Conservation (phyloP, 306 rosid genomes). For the Corylus avellana region DNA sequence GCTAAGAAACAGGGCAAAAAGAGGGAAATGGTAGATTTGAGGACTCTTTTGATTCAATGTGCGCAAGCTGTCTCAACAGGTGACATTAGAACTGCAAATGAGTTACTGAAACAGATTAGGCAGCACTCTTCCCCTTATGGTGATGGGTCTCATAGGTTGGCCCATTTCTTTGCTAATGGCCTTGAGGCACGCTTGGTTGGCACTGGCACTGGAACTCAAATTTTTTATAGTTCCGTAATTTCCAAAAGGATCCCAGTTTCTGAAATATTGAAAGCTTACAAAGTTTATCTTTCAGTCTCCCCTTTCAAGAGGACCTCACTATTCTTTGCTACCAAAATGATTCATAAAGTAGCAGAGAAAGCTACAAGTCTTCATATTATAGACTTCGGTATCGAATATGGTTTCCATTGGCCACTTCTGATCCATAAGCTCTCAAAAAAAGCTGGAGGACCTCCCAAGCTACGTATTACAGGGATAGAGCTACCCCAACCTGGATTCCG, state of each 20-base stretch:
- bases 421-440: constrained; percentile 49
- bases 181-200: constrained; percentile 59
- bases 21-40: constrained; percentile 54
- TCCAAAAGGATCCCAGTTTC: constrained; percentile 32
- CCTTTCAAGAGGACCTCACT: constrained; percentile 61
- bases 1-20: constrained; percentile 39
- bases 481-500: constrained; percentile 78
- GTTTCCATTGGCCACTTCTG: constrained; percentile 82
- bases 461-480: constrained; percentile 74
- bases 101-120: constrained; percentile 64
- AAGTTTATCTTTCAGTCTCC: constrained; percentile 42
- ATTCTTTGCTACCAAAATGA: constrained; percentile 38
- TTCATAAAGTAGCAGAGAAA: constrained; percentile 36
- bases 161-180: constrained; percentile 64
- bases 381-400: constrained; percentile 75
- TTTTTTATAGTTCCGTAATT: constrained; percentile 15
- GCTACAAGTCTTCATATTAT: constrained; percentile 57
- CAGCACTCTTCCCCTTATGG: constrained; percentile 58
- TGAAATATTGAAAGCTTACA: constrained; percentile 58
- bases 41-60: constrained; percentile 58
- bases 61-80: constrained; percentile 62
- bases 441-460: constrained; percentile 45
- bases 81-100: constrained; percentile 59
- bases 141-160: constrained; percentile 60
- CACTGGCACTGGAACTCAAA: constrained; percentile 38